Evolutionary conservation across 257 asterid genomes (phyloP), one percentile per base, ranked within the genome.

Genomic region (Solanum infundibuliforme): DNA sequence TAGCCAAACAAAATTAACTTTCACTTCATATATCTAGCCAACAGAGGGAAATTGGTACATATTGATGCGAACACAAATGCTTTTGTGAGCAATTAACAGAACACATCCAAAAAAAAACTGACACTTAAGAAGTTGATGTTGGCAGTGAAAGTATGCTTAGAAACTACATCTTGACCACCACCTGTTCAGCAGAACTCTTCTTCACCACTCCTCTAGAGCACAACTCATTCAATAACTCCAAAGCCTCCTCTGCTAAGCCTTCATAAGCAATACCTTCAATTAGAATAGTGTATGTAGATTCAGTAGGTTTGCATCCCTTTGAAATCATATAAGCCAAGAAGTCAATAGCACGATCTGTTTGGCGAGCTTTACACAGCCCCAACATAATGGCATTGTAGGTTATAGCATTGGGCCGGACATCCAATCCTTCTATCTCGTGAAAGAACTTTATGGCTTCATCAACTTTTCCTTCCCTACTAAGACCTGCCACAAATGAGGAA

Each of bases 231-330:
- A 94, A 84, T 88, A 96, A 91, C 86, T 91, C 95, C 88, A 94
- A 83, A 86, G 99, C 98, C 90, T 95, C 98, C 46, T 92, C 83
- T 2, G 94, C 91, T 48, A 91, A 90, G 16, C 98, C 99, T 90
- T 96, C 97, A 66, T 90, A 86, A 48, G 96, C 96, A 16, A 95
- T 86, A 46, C 99, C 98, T 90, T 95, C 96, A 32, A 95, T 90
- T 88, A 96, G 90, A 85, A 96, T 96, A 21, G 95, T 95, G 90
- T 95, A 96, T 8, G 97, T 93, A 41, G 98, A 91, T 90, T 95
- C 98, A 79, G 93, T 94, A 86, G 99, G 99, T 88, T 93, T 94
- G 92, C 98, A 94, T 86, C 97, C 98, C 90, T 91, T 93, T 4
- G 93, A 90, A 66, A 96, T 94, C 99, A 96, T 95, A 84, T 48